phyloP scores from a whole-genome alignment of 1,284 basidiomycete genomes.

The Agroathelia rolfsii region DNA sequence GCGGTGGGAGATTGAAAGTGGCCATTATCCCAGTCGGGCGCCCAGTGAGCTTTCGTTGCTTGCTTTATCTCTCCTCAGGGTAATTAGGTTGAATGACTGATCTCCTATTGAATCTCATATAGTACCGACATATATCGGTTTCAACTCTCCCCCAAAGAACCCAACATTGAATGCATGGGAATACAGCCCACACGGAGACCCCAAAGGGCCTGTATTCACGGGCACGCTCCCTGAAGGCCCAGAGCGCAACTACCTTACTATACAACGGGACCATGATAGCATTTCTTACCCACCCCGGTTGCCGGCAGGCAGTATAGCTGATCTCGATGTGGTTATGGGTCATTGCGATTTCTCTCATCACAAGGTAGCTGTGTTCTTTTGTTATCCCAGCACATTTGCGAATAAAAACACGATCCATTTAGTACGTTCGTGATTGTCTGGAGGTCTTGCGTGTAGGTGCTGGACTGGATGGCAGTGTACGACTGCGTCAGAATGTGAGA shows the following conservation, averaged over 20 bases:
- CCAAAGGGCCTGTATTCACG: too few relatives aligned
- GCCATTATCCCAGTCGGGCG: conserved; percentile 50
- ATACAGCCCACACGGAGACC: too few relatives aligned
- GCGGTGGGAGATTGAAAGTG: conserved; percentile 60
- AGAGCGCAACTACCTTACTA: conserved; percentile 41
- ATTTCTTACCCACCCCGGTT: conserved; percentile 47
- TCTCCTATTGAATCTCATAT: too few relatives aligned
- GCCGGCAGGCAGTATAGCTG: conserved; percentile 42
- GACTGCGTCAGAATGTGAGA: conserved; percentile 40
- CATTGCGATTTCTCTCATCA: conserved; percentile 49
- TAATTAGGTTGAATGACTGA: conserved; percentile 1
- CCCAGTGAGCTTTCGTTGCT: conserved; percentile 28
- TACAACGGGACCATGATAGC: conserved; percentile 25
- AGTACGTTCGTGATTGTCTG: conserved; percentile 62
- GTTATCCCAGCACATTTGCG: not conserved
- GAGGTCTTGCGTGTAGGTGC: conserved; percentile 52
- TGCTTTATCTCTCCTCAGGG: conserved; percentile 2
- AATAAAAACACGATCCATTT: conserved; percentile 7
- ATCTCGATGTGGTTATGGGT: conserved; percentile 52
- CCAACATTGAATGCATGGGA: conserved; percentile 32
- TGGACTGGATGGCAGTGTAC: conserved; percentile 42
- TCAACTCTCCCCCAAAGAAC: conserved; percentile 32
- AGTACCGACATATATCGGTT: conserved; percentile 40
- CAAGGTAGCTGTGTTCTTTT: conserved; percentile 27
- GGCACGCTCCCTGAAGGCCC: conserved; percentile 38